Conservation (phyloP, 2,329 filamentous ascomycete species). For the Pseudogymnoascus sp. region DNA sequence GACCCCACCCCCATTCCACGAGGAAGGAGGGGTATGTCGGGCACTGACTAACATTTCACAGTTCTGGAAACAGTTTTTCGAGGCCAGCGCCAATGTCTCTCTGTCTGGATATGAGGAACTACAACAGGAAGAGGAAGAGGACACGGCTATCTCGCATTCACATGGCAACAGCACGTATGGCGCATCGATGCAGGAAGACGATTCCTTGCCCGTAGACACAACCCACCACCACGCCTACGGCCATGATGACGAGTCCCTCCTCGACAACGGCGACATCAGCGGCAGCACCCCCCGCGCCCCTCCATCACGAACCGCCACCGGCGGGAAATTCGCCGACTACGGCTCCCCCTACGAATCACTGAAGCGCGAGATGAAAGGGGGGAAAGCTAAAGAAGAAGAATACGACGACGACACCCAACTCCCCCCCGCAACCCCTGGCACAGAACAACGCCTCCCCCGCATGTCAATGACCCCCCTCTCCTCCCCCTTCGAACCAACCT, state of each 20-base stretch:
- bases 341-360: conserved; percentile 71
- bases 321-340: conserved; percentile 53
- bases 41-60: conserved; percentile 29
- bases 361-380: conserved; percentile 53
- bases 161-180: conserved; percentile 27
- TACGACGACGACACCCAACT: conserved; percentile 35
- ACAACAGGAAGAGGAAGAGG: conserved; percentile 49
- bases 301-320: conserved; percentile 38
- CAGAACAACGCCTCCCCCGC: conserved; percentile 45
- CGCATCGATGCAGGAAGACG: conserved; percentile 22
- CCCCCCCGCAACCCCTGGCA: conserved; percentile 27
- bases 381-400: conserved; percentile 30
- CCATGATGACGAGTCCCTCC: conserved; percentile 53
- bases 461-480: conserved; percentile 57
- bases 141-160: conserved; percentile 33
- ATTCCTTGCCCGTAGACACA: conserved; percentile 29
- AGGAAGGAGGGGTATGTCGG: background rate
- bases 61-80: conserved; percentile 99
- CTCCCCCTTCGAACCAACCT: conserved; percentile 45
- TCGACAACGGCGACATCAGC: conserved; percentile 55
- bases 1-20: conserved; percentile 5
- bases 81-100: conserved; percentile 94
- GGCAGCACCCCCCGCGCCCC: conserved; percentile 61
- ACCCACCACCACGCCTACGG: conserved; percentile 21
- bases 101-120: conserved; percentile 89